Evolutionary conservation across 495 filamentous ascomycete genomes (phyloP).

Genomic region (Neurospora sp.): DNA sequence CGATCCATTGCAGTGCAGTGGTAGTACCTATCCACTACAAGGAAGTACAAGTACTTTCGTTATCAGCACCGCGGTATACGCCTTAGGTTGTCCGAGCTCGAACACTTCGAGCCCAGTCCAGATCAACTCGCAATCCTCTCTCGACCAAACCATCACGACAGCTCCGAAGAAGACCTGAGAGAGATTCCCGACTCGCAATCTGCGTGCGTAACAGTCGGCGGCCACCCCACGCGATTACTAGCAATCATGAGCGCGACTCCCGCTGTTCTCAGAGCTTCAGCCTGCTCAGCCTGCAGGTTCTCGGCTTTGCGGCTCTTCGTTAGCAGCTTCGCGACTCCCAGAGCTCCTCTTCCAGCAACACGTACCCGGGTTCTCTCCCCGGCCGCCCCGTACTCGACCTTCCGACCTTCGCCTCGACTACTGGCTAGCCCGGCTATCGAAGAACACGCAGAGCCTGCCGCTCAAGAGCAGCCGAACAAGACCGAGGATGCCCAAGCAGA

Average conservation of each 20-base stretch:
- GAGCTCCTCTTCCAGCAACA: background rate
- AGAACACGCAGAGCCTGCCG: conserved; percentile 2
- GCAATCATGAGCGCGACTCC: conserved; percentile 10
- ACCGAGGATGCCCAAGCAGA: background rate
- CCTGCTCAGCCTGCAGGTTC: conserved; percentile 20
- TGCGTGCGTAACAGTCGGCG: background rate
- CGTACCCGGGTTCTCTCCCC: background rate
- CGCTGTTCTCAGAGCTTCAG: conserved; percentile 7
- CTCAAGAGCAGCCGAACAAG: background rate
- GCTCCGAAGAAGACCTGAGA: background rate
- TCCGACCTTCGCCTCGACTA: conserved; percentile 10
- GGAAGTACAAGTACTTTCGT: background rate
- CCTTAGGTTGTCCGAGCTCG: background rate
- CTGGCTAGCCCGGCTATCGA: conserved; percentile 11
- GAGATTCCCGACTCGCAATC: background rate
- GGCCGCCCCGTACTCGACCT: conserved; percentile 13
- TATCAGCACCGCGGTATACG: background rate
- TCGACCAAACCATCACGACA: background rate
- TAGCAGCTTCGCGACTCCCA: conserved; percentile 3
- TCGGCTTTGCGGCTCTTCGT: conserved; percentile 18
- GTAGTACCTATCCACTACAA: background rate
- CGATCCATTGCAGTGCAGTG: background rate
- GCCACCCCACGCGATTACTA: background rate
- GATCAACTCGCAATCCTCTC: background rate
- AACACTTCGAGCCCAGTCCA: background rate